These are phyloP conservation scores for Phytophthora hibernalis DNA, from an alignment of 352 stramenopile species.

Conservation along the genomic window DNA sequence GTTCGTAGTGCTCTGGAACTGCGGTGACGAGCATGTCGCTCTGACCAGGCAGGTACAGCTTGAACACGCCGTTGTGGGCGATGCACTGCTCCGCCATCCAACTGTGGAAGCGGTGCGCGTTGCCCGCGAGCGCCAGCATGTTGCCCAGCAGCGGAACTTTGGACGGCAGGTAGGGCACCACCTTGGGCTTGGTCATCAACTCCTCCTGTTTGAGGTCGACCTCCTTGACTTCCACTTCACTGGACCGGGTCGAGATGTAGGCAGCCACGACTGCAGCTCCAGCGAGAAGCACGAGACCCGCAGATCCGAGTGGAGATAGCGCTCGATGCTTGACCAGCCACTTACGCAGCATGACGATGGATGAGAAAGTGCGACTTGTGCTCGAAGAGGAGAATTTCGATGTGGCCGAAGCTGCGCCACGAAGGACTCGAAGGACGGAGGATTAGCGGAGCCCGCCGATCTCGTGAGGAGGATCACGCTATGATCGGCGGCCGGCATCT, in stretches of 20 bases:
- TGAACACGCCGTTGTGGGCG: conserved; percentile 39
- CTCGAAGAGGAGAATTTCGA: conserved; percentile 21
- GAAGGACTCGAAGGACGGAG: neutral
- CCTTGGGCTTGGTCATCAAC: conserved; percentile 16
- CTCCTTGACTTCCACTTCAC: conserved; percentile 7
- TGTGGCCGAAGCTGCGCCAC: conserved; percentile 6
- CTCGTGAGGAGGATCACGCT: neutral
- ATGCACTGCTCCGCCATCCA: conserved; percentile 53
- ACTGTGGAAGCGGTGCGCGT: conserved; percentile 41
- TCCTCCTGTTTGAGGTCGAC: neutral
- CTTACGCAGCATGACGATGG: conserved; percentile 30
- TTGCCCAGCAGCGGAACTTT: conserved; percentile 46
- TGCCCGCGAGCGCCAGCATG: conserved; percentile 36
- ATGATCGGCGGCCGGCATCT: neutral
- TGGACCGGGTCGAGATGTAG: conserved; percentile 30
- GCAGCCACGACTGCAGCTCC: conserved; percentile 31
- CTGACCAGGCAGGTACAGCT: conserved; percentile 45
- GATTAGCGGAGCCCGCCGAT: conserved; percentile 2
- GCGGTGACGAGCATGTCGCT: conserved; percentile 49
- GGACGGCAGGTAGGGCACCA: conserved; percentile 42
- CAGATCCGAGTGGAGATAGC: conserved; percentile 29
- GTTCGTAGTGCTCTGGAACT: conserved; percentile 58
- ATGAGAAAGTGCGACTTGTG: neutral
- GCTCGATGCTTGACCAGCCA: conserved; percentile 32
- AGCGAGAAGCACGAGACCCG: conserved; percentile 30